Evolutionary conservation across 73 alveolate genomes (phyloP), one percentile per base, ranked within the genome.

Genomic region (Paramecium bursaria): DNA sequence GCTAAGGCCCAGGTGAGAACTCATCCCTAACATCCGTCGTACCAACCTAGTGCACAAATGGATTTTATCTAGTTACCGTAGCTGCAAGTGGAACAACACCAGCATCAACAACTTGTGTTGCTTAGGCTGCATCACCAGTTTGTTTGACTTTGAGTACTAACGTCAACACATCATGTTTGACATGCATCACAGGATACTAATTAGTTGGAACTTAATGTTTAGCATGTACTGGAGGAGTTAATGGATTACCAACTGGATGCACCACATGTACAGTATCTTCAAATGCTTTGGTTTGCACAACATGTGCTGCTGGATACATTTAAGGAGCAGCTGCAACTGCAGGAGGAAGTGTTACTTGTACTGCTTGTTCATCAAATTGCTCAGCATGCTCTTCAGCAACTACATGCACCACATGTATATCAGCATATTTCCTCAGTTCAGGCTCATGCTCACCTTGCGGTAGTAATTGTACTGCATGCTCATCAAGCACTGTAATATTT

Each of bases 311-410:
- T 3, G 48, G 60, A 1, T 67, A 19, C 27, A 39, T 15, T 42
- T 53, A 39, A 35, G 15, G 50, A 21, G 30, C 57, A 19, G 47
- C 26, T 39, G 82, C 30, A 35, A 39, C 60, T 5, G 50, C 39
- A 14, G 2, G 19, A 67, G 33, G 55, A 39, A 47, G 55, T 7
- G 53, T 67, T n/a, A 67, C 82, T 67, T 67, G 82, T 67, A 35
- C 30, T 27, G 50, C 76, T 5, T 25, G 76, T 57, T 57, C 76
- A 10, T 30, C n/a, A 1, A 2, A 48, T 13, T 57, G 76, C 14
- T 27, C 26, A 27, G 49, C 33, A 14, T 57, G 76, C 33, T 57
- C 76, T 3, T 23, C 48, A 3, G 33, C 17, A 1, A 57, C 11
- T 30, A 27, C 76, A 11, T 48, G 76, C 1, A 57, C 50, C 7